Evolutionary conservation across 257 asterid species (phyloP), one percentile per base, ranked within the genome.

Genomic region (Nicotiana paniculata): DNA sequence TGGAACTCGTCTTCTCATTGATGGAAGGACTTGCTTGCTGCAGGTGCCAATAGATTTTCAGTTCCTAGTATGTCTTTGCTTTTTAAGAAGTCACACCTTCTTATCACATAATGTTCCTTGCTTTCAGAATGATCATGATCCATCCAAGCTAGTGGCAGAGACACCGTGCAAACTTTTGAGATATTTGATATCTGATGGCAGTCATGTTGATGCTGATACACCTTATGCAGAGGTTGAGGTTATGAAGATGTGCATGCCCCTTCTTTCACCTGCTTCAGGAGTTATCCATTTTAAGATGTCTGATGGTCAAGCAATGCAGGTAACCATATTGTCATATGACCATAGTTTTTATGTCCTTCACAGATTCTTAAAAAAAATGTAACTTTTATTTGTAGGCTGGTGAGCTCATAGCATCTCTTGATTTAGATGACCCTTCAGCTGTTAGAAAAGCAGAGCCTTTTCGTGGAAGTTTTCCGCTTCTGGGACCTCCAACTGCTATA

Each of bases 201-300:
- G 99, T 90, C 98, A 93, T 84, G 89, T 96, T 74, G 99, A 93
- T 84, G 98, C 99, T 57, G 98, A 96, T 86, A 90, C 90, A 65
- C 98, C 99, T 86, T 96, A 87, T 82, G 98, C 97, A 54, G 99
- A 96, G 89, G 99, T 96, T 51, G 99, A 96, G 91, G 99, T 96
- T 85, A 96, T 96, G 99, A 96, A 96, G 86, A 96, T 96, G 99
- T 96, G 99, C 85, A 96, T 96, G 99, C 99, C 99, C 67, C 99
- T 96, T 88, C 98, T 96, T 81, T 94, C 98, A 67, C 99, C 99
- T 81, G 95, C 99, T 75, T 94, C 98, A 13, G 99, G 99, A 55
- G 87, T 89, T 37, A 94, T 96, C 85, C 96, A 87, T 81, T 92
- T 94, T 83, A 84, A 84, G 85, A 83, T 96, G 98, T 91, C 98